phyloP scores from a whole-genome alignment of 2,329 filamentous ascomycete species.

The Alternaria triticimaculans region DNA sequence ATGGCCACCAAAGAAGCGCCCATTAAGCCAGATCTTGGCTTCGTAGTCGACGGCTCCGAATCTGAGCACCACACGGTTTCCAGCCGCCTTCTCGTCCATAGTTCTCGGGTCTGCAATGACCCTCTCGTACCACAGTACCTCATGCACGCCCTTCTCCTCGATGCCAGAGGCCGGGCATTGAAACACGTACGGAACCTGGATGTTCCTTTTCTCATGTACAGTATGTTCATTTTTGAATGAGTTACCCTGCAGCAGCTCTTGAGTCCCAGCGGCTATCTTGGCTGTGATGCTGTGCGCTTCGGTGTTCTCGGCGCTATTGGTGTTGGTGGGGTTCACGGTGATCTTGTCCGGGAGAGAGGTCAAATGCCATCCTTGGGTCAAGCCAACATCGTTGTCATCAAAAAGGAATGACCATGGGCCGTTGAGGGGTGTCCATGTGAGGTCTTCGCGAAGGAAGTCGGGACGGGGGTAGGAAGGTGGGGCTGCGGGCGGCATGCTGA shows the following conservation, averaged over 20 bases:
- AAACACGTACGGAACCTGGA: slow-evolving; percentile 70
- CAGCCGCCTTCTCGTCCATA: slow-evolving; percentile 50
- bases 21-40: slow-evolving; percentile 64
- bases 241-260: slow-evolving; percentile 57
- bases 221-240: slow-evolving; percentile 41
- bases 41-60: slow-evolving; percentile 70
- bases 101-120: slow-evolving; percentile 59
- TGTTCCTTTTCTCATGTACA: slow-evolving; percentile 57
- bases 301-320: slow-evolving; percentile 24
- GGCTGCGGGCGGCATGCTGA: slow-evolving; percentile 4
- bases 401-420: slow-evolving; percentile 70
- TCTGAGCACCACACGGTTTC: slow-evolving; percentile 56
- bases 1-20: slow-evolving; percentile 61
- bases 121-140: slow-evolving; percentile 71
- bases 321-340: slow-evolving; percentile 25
- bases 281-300: slow-evolving; percentile 51
- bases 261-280: slow-evolving; percentile 59
- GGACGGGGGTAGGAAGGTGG: slow-evolving; percentile 64
- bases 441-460: slow-evolving; percentile 64
- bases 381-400: slow-evolving; percentile 68
- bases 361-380: slow-evolving; percentile 61
- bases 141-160: slow-evolving; percentile 66
- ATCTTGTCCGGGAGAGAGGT: slow-evolving; percentile 57
- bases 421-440: slow-evolving; percentile 67
- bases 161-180: slow-evolving; percentile 70